These are phyloP conservation scores for Candida anglica DNA, from an alignment of 805 yeast species.

Conservation along the genomic window DNA sequence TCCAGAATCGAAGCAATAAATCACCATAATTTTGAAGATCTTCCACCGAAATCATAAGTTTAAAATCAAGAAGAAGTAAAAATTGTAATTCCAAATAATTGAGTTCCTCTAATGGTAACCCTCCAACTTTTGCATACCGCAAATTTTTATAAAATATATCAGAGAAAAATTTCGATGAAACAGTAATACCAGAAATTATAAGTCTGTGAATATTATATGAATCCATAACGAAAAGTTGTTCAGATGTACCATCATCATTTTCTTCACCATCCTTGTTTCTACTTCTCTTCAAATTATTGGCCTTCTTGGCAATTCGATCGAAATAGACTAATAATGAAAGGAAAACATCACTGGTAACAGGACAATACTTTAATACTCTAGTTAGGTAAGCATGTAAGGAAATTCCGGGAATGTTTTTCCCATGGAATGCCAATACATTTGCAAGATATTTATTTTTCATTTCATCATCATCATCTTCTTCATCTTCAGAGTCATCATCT, in stretches of 20 bases:
- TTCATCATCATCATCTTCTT: slow-evolving; percentile 37
- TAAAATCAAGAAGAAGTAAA: slow-evolving; percentile 77
- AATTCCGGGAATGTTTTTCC: slow-evolving; percentile 95
- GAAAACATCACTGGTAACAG: slow-evolving; percentile 97
- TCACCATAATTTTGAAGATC: slow-evolving; percentile 91
- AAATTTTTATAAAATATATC: slow-evolving; percentile 93
- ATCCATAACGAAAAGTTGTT: slow-evolving; percentile 88
- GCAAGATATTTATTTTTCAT: slow-evolving; percentile 52
- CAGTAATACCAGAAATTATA: slow-evolving; percentile 92
- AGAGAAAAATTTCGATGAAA: slow-evolving; percentile 89
- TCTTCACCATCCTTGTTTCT: slow-evolving; percentile 19
- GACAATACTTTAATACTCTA: slow-evolving; percentile 92
- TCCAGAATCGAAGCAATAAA: slow-evolving; percentile 79
- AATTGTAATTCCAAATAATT: slow-evolving; percentile 91
- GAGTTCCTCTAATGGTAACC: slow-evolving; percentile 87
- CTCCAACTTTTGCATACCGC: slow-evolving; percentile 94
- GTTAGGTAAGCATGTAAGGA: slow-evolving; percentile 83
- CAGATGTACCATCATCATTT: slow-evolving; percentile 15
- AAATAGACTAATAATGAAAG: slow-evolving; percentile 86
- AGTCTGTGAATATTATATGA: slow-evolving; percentile 92
- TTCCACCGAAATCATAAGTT: slow-evolving; percentile 80
- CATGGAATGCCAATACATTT: slow-evolving; percentile 86
- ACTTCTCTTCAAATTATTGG: slow-evolving; percentile 45
- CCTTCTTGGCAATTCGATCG: slow-evolving; percentile 86
- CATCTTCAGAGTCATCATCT: slow-evolving; percentile 13